Evolutionary conservation across 1,139 yeast species (phyloP), one percentile per base, ranked within the genome.

Genomic region (Taphrina flavorubra): DNA sequence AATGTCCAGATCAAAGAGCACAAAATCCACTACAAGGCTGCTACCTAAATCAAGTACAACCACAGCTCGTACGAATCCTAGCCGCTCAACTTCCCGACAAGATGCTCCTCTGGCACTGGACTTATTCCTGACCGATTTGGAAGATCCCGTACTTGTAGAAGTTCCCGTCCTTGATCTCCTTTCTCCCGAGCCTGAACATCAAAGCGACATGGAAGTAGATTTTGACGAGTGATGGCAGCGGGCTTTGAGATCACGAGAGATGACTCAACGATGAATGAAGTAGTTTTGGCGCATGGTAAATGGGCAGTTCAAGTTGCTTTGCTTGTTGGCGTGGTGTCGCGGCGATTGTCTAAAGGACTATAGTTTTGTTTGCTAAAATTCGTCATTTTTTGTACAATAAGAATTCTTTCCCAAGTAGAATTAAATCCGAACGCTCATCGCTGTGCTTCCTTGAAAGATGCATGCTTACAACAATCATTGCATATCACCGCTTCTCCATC

Each of bases 401-500:
- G 47, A 44, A 44, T 44, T 39, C 42, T 11, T 39, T 6, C 3
- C 3, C 31, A 25, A 25, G 4, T 25, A 25, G 42, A 39, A 39
- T 6, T 10, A 10, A n/a, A 44, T 2, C 18, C 4, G 6, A 5
- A 44, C 47, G 47, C 47, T 44, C 47, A 10, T 44, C 47, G 47
- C 47, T 16, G 18, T 44, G 8, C 47, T 44, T 13, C n/a, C 18
- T 14, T 13, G 18, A 13, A 2, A 5, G 4, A 44, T 18, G n/a
- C n/a, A 44, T 44, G 47, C 47, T n/a, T n/a, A 25, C 31, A 25
- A 25, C 31, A 25, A 25, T 25, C 4, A 25, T 4, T 25, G 31
- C 31, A 25, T 2, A 25, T 44, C n/a, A 53, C 67, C 55, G 55
- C 37, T 63, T 60, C 68, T 51, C 60, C 68, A 66, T 56, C 20